Percentiles rank a stretch among this genome's conserved stretches.
Evolutionary conservation across 345 rosid species (phyloP).

Genomic region (Eutrema japonicum): DNA sequence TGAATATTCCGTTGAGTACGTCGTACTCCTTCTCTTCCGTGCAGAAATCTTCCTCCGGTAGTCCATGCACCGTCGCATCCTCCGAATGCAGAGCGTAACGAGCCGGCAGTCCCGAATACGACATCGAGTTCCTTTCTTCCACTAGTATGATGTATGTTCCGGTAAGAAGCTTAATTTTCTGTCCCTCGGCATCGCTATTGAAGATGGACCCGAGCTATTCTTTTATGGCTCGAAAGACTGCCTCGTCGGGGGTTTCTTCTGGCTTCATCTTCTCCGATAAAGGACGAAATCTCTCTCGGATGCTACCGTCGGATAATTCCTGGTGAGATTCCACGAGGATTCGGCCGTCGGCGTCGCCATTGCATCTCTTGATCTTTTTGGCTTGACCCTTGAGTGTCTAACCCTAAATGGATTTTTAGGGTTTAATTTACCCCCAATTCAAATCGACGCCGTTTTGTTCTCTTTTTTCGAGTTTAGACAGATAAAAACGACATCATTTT

Average conservation of each 20-base stretch:
- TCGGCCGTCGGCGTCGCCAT: conserved; percentile 18
- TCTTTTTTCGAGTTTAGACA: too few relatives aligned
- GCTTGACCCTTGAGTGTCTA: too few relatives aligned
- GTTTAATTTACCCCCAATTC: too few relatives aligned
- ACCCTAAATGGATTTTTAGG: too few relatives aligned
- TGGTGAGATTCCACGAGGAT: conserved; percentile 76
- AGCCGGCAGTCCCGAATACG: conserved; percentile 88
- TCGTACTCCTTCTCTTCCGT: too few relatives aligned
- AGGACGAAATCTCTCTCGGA: conserved; percentile 68
- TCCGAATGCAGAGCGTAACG: conserved; percentile 70
- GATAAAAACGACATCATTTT: too few relatives aligned
- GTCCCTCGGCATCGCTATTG: conserved; percentile 5
- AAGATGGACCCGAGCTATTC: conserved; percentile 79
- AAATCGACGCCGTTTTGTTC: too few relatives aligned
- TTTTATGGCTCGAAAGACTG: conserved; percentile 67
- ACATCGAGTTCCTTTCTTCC: conserved; percentile 72
- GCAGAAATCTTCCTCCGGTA: too few relatives aligned
- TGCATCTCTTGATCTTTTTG: too few relatives aligned
- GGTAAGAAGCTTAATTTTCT: conserved; percentile 49
- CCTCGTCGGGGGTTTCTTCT: conserved; percentile 62
- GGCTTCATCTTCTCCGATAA: conserved; percentile 95
- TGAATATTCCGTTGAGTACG: too few relatives aligned
- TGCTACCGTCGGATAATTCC: conserved; percentile 77
- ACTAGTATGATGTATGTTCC: conserved; percentile 60
- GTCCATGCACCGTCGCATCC: conserved; percentile 73